These are phyloP conservation scores for Cenchrus purpureus DNA, from an alignment of 176 grass and related monocot species.

Conservation along the genomic window DNA sequence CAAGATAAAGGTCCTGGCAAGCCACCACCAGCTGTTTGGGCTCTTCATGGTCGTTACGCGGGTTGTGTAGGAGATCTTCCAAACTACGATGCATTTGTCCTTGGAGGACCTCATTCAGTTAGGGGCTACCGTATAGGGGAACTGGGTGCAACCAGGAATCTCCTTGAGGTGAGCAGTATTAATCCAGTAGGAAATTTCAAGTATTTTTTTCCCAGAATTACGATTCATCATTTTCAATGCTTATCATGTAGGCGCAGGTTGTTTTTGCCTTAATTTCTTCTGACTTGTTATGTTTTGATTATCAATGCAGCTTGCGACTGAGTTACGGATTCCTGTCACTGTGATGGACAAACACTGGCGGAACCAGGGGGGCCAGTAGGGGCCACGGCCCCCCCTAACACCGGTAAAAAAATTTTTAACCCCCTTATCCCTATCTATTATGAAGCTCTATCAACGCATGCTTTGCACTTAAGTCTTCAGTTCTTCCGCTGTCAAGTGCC, in stretches of 20 bases:
- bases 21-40: slow-evolving; percentile 75
- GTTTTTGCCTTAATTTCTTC: not conserved
- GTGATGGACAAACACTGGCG: slow-evolving; percentile 51
- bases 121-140: slow-evolving; percentile 58
- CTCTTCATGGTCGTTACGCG: slow-evolving; percentile 87
- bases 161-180: slow-evolving; percentile 70
- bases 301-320: slow-evolving; percentile 55
- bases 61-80: slow-evolving; percentile 68
- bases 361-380: no score
- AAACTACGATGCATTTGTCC: slow-evolving; percentile 61
- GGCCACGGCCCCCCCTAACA: no score
- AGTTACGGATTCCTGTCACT: slow-evolving; percentile 60
- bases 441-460: no score
- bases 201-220: not conserved
- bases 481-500: no score
- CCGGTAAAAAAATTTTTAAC: no score
- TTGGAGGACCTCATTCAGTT: slow-evolving; percentile 60
- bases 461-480: no score
- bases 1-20: slow-evolving; percentile 73
- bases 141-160: slow-evolving; percentile 78
- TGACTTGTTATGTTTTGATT: not conserved
- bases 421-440: no score
- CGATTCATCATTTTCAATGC: not conserved
- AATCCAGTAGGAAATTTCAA: not conserved
- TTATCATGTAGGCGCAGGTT: not conserved